Base-by-base conservation (phyloP, 331 rosid genomes). In the Spiraea crenata region DNA sequence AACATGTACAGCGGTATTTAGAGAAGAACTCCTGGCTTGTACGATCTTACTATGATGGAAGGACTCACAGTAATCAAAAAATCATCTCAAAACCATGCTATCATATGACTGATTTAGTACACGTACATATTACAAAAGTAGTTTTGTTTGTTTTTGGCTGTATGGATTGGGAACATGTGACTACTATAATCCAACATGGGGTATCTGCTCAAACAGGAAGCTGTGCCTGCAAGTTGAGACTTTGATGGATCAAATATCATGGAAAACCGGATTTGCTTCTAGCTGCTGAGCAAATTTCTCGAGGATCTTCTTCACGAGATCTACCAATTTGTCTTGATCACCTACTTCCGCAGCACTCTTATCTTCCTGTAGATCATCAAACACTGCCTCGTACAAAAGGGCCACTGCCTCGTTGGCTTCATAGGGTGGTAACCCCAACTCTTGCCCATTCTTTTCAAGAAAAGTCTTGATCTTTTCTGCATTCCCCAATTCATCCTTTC, bases 211-310 rank as follows among this genome's bases (percentile, higher is more conserved):
- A 3, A 10, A 34, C 48, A 11, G 3, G 35, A 41, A 42, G 37
- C 57, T 70, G 75, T 35, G 76, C 46, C 77, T 35, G 76, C 46
- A 46, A 37, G 51, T 16, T 14, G 70, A 54, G 47, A 50, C 5
- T 50, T 70, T 75, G 80, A 77, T 34, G 42, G 65, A 67, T 85
- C 85, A 51, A 51, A 60, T 70, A 50, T 80, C 95, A 76, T 87
- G 85, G 81, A 74, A 90, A 13, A 90, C 82, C 40, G 96, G 99
- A 75, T 34, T 87, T 6, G 73, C 80, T 83, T 95, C 91, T 25
- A 95, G 97, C 84, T 84, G 95, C 84, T 87, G 88, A 1, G 91
- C 89, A 17, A 93, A 88, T 65, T 80, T 81, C 78, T 83, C 63
- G 5, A 91, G 83, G 70, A 87, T 73, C 67, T 79, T 83, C 86